Percentiles rank a stretch among this genome's conserved stretches.
Evolutionary conservation across 1,139 yeast species (phyloP).

Genomic region (Scheffersomyces segobiensis): DNA sequence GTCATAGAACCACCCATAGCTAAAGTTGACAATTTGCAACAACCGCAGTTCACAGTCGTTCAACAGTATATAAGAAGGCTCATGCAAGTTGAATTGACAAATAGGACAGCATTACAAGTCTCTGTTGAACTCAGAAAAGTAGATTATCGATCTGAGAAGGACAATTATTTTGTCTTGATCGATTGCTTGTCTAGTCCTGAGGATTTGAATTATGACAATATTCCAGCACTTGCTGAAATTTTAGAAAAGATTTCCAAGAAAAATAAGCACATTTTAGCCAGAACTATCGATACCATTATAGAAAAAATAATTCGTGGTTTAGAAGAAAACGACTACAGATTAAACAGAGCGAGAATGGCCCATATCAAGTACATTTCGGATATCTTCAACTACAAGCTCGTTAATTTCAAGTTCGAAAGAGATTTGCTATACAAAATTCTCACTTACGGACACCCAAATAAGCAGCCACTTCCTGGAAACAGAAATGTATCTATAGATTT

Average conservation of each 20-base stretch:
- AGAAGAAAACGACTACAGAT: conserved; percentile 62
- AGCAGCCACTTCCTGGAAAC: conserved; percentile 54
- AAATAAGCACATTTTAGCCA: conserved; percentile 40
- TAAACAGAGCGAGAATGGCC: conserved; percentile 63
- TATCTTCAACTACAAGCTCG: conserved; percentile 49
- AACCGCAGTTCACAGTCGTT: conserved; percentile 29
- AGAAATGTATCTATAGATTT: conserved; percentile 51
- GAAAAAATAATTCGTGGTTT: conserved; percentile 67
- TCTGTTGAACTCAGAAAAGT: conserved; percentile 43
- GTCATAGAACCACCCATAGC: conserved; percentile 61
- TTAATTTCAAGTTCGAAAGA: conserved; percentile 48
- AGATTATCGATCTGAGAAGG: conserved; percentile 45
- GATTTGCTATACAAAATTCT: conserved; percentile 61
- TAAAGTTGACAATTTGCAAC: conserved; percentile 21
- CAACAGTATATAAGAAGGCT: conserved; percentile 53
- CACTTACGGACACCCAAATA: conserved; percentile 67
- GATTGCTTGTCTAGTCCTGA: conserved; percentile 64
- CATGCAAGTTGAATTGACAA: conserved; percentile 52
- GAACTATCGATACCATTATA: conserved; percentile 61
- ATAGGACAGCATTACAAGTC: conserved; percentile 34
- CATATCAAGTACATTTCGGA: conserved; percentile 63
- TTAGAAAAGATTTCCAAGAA: conserved; percentile 36
- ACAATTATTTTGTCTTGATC: conserved; percentile 41
- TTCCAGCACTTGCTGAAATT: conserved; percentile 51
- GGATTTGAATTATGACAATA: conserved; percentile 56